Conservation (phyloP, 2,329 filamentous ascomycete genomes). For the Nothophoma quercina region DNA sequence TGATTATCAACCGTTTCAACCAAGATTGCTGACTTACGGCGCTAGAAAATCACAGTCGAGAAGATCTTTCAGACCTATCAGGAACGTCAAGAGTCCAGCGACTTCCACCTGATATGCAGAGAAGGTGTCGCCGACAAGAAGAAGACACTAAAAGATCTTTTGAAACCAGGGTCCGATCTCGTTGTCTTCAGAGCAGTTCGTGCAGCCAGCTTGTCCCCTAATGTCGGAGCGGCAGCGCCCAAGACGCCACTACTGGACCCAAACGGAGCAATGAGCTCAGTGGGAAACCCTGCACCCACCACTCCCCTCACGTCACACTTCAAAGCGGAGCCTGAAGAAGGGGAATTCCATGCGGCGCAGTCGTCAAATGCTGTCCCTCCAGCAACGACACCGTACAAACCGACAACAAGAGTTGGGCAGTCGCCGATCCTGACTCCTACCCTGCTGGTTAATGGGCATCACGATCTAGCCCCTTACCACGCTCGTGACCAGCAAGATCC, state of each 20-base stretch:
- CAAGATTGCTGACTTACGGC: background rate
- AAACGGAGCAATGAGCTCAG: background rate
- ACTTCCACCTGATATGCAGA: constrained; percentile 30
- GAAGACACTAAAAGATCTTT: constrained; percentile 3
- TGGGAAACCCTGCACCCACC: background rate
- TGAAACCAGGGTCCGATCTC: background rate
- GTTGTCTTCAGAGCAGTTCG: constrained; percentile 6
- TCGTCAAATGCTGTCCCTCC: too few species aligned
- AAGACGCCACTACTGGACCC: background rate
- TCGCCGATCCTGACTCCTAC: too few species aligned
- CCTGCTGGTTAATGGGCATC: too few species aligned
- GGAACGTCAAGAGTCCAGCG: constrained; percentile 5
- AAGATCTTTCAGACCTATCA: constrained; percentile 29
- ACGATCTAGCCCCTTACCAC: too few species aligned
- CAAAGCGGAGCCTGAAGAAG: too few species aligned
- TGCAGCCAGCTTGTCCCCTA: background rate
- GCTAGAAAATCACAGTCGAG: constrained; percentile 32
- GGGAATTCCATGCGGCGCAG: too few species aligned
- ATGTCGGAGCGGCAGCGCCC: background rate
- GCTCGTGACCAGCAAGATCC: too few species aligned
- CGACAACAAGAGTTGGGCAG: too few species aligned
- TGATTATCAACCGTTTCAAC: too few species aligned
- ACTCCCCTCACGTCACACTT: too few species aligned
- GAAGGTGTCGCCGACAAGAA: constrained; percentile 1
- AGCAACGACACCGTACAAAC: too few species aligned